Percentiles rank a stretch among this genome's conserved stretches.
Conservation (phyloP, 164 flowering plant species). For the Magnolia sinica region DNA sequence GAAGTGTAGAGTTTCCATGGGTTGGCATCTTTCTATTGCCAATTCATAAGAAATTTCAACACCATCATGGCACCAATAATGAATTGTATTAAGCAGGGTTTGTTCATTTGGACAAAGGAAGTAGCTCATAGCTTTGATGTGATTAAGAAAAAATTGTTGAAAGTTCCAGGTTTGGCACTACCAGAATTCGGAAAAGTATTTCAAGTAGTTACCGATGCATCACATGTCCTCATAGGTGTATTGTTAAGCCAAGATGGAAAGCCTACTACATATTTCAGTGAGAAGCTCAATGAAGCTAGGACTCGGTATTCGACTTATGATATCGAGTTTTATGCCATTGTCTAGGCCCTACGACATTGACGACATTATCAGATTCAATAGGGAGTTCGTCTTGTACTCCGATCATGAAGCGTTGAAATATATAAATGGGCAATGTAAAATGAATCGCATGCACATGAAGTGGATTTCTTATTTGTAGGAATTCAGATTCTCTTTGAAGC, state of each 20-base stretch:
- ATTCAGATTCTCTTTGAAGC: not conserved
- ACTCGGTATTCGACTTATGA: slow-evolving; percentile 3
- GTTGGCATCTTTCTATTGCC: not conserved
- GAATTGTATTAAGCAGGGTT: not conserved
- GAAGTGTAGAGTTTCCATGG: slow-evolving; percentile 7
- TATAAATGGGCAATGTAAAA: not conserved
- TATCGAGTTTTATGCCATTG: not conserved
- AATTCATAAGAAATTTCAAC: not conserved
- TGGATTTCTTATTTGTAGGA: not conserved
- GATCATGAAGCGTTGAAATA: not conserved
- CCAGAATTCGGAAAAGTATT: not conserved
- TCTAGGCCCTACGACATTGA: not conserved
- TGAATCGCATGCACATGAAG: not conserved
- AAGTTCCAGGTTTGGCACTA: not conserved
- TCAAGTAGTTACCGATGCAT: not conserved
- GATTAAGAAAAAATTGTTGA: not conserved
- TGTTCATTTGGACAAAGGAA: not conserved
- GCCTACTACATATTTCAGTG: not conserved
- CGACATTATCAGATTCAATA: not conserved
- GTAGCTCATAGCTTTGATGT: not conserved
- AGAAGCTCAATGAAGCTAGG: not conserved
- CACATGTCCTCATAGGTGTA: not conserved
- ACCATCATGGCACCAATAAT: not conserved
- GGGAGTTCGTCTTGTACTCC: not conserved
- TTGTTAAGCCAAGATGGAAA: not conserved